Percentiles rank a stretch among this genome's conserved stretches.
These are phyloP conservation scores for Euphorbia celastroides DNA, from an alignment of 441 rosid genomes.

Conservation along the genomic window DNA sequence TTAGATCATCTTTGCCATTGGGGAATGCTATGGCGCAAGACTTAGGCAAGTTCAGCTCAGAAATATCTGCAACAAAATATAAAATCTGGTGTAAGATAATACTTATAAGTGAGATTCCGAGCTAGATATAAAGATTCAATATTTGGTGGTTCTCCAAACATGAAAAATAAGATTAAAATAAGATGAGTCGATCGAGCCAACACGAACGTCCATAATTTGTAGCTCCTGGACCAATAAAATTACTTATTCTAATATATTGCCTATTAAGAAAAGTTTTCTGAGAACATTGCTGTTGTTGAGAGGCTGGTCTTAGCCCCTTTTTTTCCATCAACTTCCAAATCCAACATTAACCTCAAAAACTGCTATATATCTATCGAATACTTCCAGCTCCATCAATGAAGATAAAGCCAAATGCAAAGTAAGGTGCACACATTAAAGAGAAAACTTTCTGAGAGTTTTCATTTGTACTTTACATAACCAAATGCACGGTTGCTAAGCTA, in stretches of 20 bases:
- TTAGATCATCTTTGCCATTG: constrained; percentile 83
- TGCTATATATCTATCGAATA: not conserved
- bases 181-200: not conserved
- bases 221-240: not conserved
- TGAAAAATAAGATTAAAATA: not conserved
- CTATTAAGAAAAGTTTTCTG: not conserved
- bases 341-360: not conserved
- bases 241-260: not conserved
- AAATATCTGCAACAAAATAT: constrained; percentile 48
- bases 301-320: not conserved
- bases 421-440: not conserved
- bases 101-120: not conserved
- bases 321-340: not conserved
- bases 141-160: not conserved
- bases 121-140: not conserved
- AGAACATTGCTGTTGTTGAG: not conserved
- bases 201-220: not conserved
- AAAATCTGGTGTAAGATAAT: not conserved
- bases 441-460: not conserved
- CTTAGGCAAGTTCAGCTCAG: constrained; percentile 80
- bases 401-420: not conserved
- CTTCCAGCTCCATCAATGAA: not conserved
- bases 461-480: not conserved
- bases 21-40: constrained; percentile 76
- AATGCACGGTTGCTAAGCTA: not conserved